Evolutionary conservation across 108 stramenopile genomes (phyloP), one percentile per base, ranked within the genome.

Genomic region (Nitzschia sp.): DNA sequence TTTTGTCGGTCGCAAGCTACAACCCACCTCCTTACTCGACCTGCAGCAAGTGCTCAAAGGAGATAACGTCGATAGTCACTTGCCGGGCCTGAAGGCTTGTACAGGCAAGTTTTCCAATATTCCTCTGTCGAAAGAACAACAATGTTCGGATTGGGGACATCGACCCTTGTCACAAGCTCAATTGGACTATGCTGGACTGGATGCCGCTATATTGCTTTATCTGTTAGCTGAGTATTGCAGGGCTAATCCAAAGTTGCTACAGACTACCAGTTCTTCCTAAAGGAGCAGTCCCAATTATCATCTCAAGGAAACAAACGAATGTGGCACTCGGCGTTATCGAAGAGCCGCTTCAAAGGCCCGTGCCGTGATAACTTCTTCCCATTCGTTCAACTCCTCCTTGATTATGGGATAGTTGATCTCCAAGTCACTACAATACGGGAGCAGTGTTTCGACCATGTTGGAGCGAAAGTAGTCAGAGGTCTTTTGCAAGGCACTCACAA

Each of bases 181-280:
- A 65, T 31, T 79, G 2, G 47, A 82, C 25, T 85, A 85, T 61
- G 84, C 84, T 26, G 70, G 59, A 6, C 46, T 85, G 55, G 84
- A 85, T 79, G 79, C 79, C 18, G 78, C 77, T 21, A 28, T 85
- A 8, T 35, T 80, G 21, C 58, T 78, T 1, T 32, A 33, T 8
- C 51, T 85, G 19, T 36, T 85, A 11, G 69, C 76, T 0, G 71
- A 71, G 23, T 42, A 64, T 38, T 35, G 19, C 26, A 51, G 11
- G n/a, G 28, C 48, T 53, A 28, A 2, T 51, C 19, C n/a, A 19
- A 51, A 17, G 21, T 51, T n/a, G n/a, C n/a, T n/a, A n/a, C n/a
- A n/a, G n/a, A n/a, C n/a, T n/a, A n/a, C n/a, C n/a, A n/a, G n/a
- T n/a, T n/a, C n/a, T n/a, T n/a, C n/a, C n/a, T n/a, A n/a, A n/a